phyloP scores from a whole-genome alignment of 306 rosid species.

The Quercus berberidifolia region DNA sequence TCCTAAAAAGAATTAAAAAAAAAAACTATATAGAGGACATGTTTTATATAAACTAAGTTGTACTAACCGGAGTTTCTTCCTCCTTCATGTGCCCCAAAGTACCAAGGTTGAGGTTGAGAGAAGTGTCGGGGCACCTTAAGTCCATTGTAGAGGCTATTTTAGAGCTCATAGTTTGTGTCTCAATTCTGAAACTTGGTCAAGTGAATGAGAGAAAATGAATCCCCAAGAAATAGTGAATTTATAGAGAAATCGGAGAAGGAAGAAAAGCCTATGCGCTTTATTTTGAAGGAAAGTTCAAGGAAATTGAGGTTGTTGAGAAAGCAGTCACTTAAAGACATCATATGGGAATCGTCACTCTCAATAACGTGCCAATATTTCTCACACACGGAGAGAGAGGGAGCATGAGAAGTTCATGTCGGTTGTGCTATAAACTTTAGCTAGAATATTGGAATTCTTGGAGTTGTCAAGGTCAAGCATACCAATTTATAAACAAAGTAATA shows the following conservation, averaged over 20 bases:
- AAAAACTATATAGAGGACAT: background rate
- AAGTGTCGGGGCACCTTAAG: constrained; percentile 32
- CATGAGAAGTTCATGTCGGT: too few relatives aligned
- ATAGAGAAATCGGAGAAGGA: background rate
- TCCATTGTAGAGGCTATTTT: constrained; percentile 19
- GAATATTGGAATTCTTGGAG: too few relatives aligned
- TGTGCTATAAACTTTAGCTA: too few relatives aligned
- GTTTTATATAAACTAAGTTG: background rate
- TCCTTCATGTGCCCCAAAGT: constrained; percentile 19
- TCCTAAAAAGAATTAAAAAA: too few relatives aligned
- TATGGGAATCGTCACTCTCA: constrained; percentile 17
- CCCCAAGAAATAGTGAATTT: background rate
- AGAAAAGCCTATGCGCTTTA: background rate
- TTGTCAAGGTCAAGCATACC: too few relatives aligned
- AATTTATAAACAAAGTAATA: too few relatives aligned
- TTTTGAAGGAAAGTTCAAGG: constrained; percentile 35
- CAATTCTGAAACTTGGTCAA: background rate
- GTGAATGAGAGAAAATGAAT: background rate
- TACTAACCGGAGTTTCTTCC: constrained; percentile 25
- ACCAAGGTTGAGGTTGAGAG: constrained; percentile 53
- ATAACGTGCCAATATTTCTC: background rate
- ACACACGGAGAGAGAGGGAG: too few relatives aligned
- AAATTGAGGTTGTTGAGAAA: constrained; percentile 21
- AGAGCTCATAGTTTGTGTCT: background rate
- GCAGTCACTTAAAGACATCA: background rate